Base-by-base conservation (phyloP, 2,329 filamentous ascomycete genomes). In the Calonectria pauciramosa region DNA sequence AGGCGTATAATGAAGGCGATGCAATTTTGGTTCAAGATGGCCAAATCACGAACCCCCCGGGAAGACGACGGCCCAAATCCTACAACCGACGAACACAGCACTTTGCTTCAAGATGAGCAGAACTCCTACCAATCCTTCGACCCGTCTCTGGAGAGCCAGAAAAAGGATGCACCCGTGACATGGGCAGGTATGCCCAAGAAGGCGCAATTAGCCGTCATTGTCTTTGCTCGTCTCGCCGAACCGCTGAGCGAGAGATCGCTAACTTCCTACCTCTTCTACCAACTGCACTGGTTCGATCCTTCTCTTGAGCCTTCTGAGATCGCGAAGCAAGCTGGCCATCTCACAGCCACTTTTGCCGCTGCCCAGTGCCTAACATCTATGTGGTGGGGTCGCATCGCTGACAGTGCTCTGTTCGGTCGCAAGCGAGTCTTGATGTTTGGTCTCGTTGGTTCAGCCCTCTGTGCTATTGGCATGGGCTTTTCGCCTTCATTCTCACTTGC, bases 201-300 rank as follows among this genome's bases (percentile, higher is more conserved):
- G 47, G 74, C 71, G 23, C 79, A 81, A 23, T 68, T 82, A 28
- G 79, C 76, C 63, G 78, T 81, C 44, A 74, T 82, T 4, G 79
- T 82, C 59, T 73, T 81, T 9, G 75, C 78, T 10, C 78, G 81
- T 6, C 75, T 82, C 20, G 81, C 80, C 5, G 81, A 82, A 32
- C 80, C 80, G 10, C 56, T 82, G 70, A 77, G 77, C 30, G 78
- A 80, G 20, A 73, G 78, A 5, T 80, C 81, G 10, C 72, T 76
- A 9, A 74, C 74, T 11, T 69, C 71, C 11, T 76, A 76, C 36
- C 68, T 76, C 23, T 76, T 74, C 44, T 74, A 71, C 28, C 71
- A 75, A 28, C 54, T 86, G 44, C 56, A 66, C 30, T 65, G 68
- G 68, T 49, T 70, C 16, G 34, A 66, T 3, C 51, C 69, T 7